Percentiles rank a stretch among this genome's conserved stretches.
phyloP scores from a whole-genome alignment of 139 green algal species.

The Micractinium conductrix region DNA sequence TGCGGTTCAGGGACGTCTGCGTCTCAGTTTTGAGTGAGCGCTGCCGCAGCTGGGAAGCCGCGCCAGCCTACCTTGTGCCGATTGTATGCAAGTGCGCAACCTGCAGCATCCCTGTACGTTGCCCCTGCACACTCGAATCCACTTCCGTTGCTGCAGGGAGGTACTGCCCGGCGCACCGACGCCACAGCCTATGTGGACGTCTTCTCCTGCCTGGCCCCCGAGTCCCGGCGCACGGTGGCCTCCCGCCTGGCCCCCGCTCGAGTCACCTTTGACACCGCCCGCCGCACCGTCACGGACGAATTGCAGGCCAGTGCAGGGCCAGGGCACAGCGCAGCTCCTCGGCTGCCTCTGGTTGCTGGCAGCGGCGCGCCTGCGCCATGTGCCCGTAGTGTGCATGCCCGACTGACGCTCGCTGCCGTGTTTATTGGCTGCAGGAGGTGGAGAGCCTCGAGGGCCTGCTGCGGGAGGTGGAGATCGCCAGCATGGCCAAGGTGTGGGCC shows the following conservation, averaged over 20 bases:
- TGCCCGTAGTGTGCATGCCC: neutral
- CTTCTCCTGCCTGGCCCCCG: slow-evolving; percentile 45
- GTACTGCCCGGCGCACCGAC: slow-evolving; percentile 28
- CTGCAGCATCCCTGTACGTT: no score
- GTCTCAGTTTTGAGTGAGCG: no score
- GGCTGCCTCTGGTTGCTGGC: neutral
- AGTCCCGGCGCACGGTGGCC: slow-evolving; percentile 27
- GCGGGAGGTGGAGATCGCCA: slow-evolving; percentile 47
- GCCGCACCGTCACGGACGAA: slow-evolving; percentile 24
- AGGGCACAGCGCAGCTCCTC: no score
- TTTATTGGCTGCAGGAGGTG: slow-evolving; percentile 8
- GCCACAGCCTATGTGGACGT: slow-evolving; percentile 43
- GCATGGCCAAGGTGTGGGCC: slow-evolving; percentile 64
- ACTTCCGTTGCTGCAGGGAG: neutral
- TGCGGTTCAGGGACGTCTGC: no score
- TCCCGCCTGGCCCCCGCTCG: slow-evolving; percentile 28
- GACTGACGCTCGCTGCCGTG: neutral
- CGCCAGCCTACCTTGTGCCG: no score
- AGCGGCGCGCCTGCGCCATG: neutral
- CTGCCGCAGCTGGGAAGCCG: no score
- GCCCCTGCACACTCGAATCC: neutral
- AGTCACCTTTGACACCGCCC: slow-evolving; percentile 37
- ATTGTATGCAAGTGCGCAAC: no score
- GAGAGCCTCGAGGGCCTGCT: slow-evolving; percentile 33
- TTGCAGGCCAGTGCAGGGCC: slow-evolving; percentile 4